Evolutionary conservation across 129 eudicot genomes (phyloP).

Genomic region (Sambucus nigra): DNA sequence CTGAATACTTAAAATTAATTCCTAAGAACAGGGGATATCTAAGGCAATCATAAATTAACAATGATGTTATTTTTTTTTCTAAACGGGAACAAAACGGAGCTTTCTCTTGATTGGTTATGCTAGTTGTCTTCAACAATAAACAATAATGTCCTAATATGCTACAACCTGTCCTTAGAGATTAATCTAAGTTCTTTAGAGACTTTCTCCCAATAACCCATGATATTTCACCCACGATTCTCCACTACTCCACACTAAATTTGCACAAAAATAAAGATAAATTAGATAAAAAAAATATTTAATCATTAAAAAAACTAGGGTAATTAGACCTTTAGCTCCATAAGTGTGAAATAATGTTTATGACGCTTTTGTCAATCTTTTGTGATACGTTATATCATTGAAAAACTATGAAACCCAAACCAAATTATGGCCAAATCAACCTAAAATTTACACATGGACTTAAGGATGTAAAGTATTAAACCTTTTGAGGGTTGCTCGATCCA

Average conservation of each 20-base stretch:
- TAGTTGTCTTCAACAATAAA: too few relatives aligned
- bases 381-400: neutral
- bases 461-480: conserved; percentile 28
- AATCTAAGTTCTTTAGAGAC: conserved; percentile 7
- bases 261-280: conserved; percentile 5
- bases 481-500: conserved; percentile 74
- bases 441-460: neutral
- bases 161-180: too few relatives aligned
- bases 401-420: neutral
- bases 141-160: too few relatives aligned
- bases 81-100: too few relatives aligned
- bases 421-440: neutral
- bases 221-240: conserved; percentile 76
- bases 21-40: too few relatives aligned
- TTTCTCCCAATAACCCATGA: conserved; percentile 38
- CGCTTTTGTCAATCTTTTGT: neutral
- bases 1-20: too few relatives aligned
- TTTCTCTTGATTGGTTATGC: too few relatives aligned
- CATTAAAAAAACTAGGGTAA: neutral
- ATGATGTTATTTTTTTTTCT: too few relatives aligned
- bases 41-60: too few relatives aligned
- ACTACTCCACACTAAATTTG: conserved; percentile 59
- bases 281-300: conserved; percentile 2
- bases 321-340: too few relatives aligned
- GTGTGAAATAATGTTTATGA: neutral